Conservation (phyloP, 73 alveolate species). For the Paramecium octaurelia region DNA sequence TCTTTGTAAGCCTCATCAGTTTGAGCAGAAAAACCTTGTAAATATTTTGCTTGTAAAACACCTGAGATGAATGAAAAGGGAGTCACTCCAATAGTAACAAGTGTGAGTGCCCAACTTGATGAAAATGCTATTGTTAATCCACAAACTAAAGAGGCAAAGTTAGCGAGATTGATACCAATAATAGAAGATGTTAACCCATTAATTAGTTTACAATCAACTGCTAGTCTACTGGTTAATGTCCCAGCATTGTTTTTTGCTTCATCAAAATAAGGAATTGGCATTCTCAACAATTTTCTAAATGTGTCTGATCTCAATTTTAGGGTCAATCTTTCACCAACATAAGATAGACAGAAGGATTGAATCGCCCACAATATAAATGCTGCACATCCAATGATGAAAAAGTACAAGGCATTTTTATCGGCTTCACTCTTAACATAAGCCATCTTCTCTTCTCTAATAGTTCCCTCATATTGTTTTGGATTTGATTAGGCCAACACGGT, state of each 20-base stretch:
- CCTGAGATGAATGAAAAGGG: conserved; percentile 58
- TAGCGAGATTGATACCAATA: conserved; percentile 46
- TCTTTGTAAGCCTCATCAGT: conserved; percentile 77
- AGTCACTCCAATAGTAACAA: conserved; percentile 28
- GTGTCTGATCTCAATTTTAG: conserved; percentile 48
- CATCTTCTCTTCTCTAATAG: background rate
- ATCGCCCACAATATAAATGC: conserved; percentile 20
- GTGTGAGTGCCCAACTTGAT: conserved; percentile 37
- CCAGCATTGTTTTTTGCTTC: conserved; percentile 61
- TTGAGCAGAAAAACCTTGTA: conserved; percentile 66
- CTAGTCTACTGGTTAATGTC: conserved; percentile 50
- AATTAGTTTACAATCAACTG: conserved; percentile 48
- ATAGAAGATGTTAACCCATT: conserved; percentile 60
- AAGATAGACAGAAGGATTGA: background rate
- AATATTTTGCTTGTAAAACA: conserved; percentile 64
- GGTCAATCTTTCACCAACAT: conserved; percentile 54
- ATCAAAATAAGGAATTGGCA: conserved; percentile 61
- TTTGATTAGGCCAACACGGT: conserved; percentile 1
- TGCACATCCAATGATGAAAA: conserved; percentile 42
- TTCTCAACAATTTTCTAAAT: conserved; percentile 39
- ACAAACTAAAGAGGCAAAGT: conserved; percentile 45
- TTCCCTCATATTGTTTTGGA: background rate
- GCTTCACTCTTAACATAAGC: background rate
- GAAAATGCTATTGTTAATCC: conserved; percentile 56
- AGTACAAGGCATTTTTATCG: background rate